Percentiles rank a stretch among this genome's conserved stretches.
These are phyloP conservation scores for Porcisia deanei DNA, from an alignment of 208 protist species.

Conservation along the genomic window DNA sequence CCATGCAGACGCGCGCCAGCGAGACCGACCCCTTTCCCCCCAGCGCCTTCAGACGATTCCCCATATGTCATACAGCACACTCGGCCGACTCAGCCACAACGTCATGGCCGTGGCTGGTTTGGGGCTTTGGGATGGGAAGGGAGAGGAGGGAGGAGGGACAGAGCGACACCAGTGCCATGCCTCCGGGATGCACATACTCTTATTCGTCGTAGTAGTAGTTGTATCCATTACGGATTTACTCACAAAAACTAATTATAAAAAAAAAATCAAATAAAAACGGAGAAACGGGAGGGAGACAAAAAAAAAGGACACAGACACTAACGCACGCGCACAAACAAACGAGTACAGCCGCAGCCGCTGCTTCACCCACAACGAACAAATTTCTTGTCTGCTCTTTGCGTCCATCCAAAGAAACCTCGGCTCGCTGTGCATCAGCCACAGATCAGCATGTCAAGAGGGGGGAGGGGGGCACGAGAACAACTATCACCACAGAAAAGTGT, in stretches of 20 bases:
- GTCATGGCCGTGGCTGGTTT: background rate
- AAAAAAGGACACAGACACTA: background rate
- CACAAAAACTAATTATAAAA: background rate
- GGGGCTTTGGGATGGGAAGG: too few relatives aligned
- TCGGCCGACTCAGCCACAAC: background rate
- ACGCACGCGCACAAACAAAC: background rate
- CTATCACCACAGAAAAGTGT: background rate
- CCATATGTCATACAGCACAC: background rate
- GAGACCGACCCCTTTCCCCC: background rate
- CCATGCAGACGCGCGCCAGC: background rate
- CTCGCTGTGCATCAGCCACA: background rate
- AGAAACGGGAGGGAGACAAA: too few relatives aligned
- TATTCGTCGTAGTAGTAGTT: background rate
- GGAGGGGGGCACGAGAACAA: background rate
- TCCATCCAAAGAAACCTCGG: too few relatives aligned
- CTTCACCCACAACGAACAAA: background rate
- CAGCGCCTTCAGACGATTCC: background rate
- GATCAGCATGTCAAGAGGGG: too few relatives aligned
- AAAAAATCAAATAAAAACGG: background rate
- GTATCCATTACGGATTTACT: background rate
- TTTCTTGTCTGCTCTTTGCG: too few relatives aligned
- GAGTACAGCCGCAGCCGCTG: background rate
- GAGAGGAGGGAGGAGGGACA: background rate
- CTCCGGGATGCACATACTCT: background rate
- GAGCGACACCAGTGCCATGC: background rate